Conservation (phyloP, 78 protist genomes). For the slime mould (Dictyostelium discoideum) region dicty_2.7 NC_007091.3:2815001-2815500, state of each 20-base stretch:
- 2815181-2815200: neutral
- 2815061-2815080: neutral
- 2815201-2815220: constrained; percentile 14
- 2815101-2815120: constrained; percentile 10
- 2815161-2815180: neutral
- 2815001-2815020: neutral
- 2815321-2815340: constrained; percentile 14
- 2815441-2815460: neutral
- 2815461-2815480: neutral
- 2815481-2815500: neutral
- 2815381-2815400: constrained; percentile 52
- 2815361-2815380: neutral
- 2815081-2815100: neutral
- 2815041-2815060: neutral
- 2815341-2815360: neutral
- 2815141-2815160: neutral
- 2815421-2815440: neutral
- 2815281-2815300: constrained; percentile 15
- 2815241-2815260: constrained; percentile 7
- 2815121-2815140: neutral
- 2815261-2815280: constrained; percentile 55
- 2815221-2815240: constrained; percentile 10
- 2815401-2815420: neutral
- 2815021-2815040: neutral
- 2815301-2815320: neutral